Evolutionary conservation across 176 grass and related monocot genomes (phyloP).

Genomic region (Elymus sibiricus): DNA sequence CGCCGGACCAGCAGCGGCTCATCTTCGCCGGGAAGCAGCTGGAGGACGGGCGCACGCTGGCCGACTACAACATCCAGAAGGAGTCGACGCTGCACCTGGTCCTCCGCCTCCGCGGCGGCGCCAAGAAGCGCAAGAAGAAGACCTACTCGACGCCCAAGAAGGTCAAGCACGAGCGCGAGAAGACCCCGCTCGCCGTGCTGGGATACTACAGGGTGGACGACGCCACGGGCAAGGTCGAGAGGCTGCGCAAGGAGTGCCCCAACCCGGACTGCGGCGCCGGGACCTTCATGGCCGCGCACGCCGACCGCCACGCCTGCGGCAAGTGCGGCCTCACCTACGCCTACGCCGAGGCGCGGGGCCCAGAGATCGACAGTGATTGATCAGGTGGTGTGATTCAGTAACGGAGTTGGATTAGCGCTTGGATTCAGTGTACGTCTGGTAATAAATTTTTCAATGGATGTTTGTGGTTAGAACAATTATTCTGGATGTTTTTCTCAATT

Average conservation of each 20-base stretch:
- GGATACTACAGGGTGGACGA: constrained; percentile 39
- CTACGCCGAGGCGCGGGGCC: not conserved
- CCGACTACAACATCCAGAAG: constrained; percentile 64
- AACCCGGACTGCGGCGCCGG: constrained; percentile 22
- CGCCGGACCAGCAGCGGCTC: constrained; percentile 89
- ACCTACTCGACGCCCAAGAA: constrained; percentile 48
- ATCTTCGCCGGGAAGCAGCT: constrained; percentile 97
- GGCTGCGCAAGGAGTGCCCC: constrained; percentile 28
- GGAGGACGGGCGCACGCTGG: constrained; percentile 78
- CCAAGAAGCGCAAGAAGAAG: constrained; percentile 58
- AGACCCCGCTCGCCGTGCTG: constrained; percentile 35
- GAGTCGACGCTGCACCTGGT: constrained; percentile 54
- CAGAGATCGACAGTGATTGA: not conserved
- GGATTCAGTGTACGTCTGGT: not conserved
- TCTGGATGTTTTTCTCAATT: not conserved
- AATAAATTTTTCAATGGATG: not conserved
- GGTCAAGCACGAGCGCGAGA: constrained; percentile 30
- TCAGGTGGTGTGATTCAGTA: not conserved
- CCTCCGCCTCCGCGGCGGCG: constrained; percentile 50
- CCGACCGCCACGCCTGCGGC: constrained; percentile 22
- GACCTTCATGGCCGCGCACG: constrained; percentile 35
- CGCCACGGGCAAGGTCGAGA: constrained; percentile 25
- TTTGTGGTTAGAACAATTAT: not conserved
- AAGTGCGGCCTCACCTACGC: constrained; percentile 33
- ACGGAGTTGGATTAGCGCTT: no score